Evolutionary conservation across 768 basidiomycete species (phyloP), one percentile per base, ranked within the genome.

Genomic region (Dictyophora rubrovolvata): DNA sequence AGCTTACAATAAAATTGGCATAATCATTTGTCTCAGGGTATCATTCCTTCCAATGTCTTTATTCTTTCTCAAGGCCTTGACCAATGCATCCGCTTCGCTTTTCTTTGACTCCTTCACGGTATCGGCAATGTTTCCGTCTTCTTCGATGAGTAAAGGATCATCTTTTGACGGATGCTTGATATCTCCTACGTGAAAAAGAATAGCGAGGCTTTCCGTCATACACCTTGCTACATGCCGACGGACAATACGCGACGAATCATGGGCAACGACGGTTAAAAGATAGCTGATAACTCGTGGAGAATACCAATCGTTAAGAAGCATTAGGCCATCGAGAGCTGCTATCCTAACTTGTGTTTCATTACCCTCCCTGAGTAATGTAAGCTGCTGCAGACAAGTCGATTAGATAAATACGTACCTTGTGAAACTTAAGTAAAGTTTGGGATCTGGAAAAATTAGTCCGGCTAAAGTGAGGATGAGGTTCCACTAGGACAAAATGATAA

Each of bases 301-400:
- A 69, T 91, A 86, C 92, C 93, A 87, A 72, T 92, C 86, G 59
- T 87, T 87, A 69, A 93, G 73, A 77, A 95, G 86, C 8, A 79
- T 65, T 10, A 98, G 78, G 35, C 91, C 89, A 70, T 99, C 96
- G 65, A 99, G 96, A 3, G 96, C 95, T 4, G 89, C 85, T 49
- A 92, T 80, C 50, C 96, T 86, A 49, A 99, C 89, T 67, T 90
- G 87, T 1, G 86, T 86, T 65, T 87, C 93, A 68, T 97, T 96
- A 46, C 95, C 96, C 72, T 96, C 93, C 22, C 94, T 94, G 63
- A 21, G 14, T 23, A 60, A 56, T 37, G 17, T 49, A 50, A 60
- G 65, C n/a, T 67, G 62, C 34, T 10, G 12, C 18, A 36, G 34
- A 48, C 35, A 6, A 34, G 35, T 9, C 5, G 18, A 52, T 28